Evolutionary conservation across 1,139 yeast species (phyloP).

Genomic region (Magnusiomyces suaveolens): DNA sequence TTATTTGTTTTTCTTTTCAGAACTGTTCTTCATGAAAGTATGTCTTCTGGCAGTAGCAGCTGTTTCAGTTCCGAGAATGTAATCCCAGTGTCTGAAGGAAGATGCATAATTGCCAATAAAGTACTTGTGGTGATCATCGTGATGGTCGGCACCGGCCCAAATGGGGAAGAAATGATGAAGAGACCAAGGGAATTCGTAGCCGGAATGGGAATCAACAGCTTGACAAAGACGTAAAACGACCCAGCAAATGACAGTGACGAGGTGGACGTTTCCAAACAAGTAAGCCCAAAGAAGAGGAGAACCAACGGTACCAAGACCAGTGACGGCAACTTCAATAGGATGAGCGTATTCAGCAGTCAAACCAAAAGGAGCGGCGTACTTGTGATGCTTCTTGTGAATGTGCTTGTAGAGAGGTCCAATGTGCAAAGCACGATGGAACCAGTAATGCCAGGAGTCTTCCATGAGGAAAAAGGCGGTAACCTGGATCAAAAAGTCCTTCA

Average conservation of each 20-base stretch:
- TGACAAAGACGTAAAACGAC: conserved; percentile 80
- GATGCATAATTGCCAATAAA: conserved; percentile 86
- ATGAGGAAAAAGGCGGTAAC: conserved; percentile 64
- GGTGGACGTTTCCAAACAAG: conserved; percentile 59
- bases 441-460: conserved; percentile 94
- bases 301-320: conserved; percentile 93
- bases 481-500: conserved; percentile 50
- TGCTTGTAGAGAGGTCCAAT: conserved; percentile 76
- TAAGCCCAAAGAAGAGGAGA: conserved; percentile 68
- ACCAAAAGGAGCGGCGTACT: conserved; percentile 95
- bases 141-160: conserved; percentile 99
- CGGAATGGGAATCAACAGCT: conserved; percentile 95
- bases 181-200: conserved; percentile 95
- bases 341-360: conserved; percentile 95
- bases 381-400: conserved; percentile 93
- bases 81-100: conserved; percentile 93
- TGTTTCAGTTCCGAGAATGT: conserved; percentile 71
- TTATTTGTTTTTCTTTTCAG: conserved; percentile 5
- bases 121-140: conserved; percentile 91
- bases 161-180: conserved; percentile 81
- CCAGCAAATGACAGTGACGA: conserved; percentile 80
- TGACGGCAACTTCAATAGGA: conserved; percentile 80
- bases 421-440: conserved; percentile 85
- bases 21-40: conserved; percentile 25
- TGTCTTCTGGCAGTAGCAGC: conserved; percentile 40